phyloP scores from a whole-genome alignment of 208 protist species.

The Porcisia hertigi region DNA sequence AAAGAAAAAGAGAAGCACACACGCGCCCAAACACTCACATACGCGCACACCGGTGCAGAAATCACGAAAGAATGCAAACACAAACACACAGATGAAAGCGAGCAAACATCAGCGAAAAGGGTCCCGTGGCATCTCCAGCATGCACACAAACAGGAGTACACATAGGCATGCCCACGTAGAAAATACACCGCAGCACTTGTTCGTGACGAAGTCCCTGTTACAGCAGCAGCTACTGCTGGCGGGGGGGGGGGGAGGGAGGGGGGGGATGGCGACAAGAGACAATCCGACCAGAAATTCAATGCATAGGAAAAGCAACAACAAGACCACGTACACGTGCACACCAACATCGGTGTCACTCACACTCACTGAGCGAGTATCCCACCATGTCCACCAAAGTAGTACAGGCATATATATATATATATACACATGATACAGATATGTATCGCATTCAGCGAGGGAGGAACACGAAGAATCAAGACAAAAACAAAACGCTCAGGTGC shows the following conservation, averaged over 20 bases:
- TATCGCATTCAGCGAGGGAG: no score
- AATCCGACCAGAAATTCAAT: no score
- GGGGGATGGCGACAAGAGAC: no score
- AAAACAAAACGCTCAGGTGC: neutral
- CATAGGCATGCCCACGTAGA: no score
- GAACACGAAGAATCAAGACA: conserved; percentile 2
- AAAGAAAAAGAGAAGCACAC: neutral
- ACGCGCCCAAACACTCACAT: neutral
- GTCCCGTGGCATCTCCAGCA: neutral
- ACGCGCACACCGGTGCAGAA: neutral
- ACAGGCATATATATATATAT: neutral
- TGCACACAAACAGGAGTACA: conserved; percentile 2
- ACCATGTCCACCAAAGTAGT: neutral
- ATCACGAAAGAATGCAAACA: conserved; percentile 3
- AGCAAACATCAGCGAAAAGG: neutral
- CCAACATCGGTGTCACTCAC: no score
- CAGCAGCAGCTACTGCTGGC: no score
- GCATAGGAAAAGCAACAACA: no score
- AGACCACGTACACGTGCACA: no score
- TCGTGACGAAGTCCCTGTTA: no score
- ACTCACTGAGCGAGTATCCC: neutral
- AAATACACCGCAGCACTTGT: no score
- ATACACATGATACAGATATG: neutral
- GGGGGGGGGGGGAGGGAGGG: no score
- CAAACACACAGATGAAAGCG: neutral